Conservation (phyloP, 352 stramenopile genomes). For the Phytophthora syringae region DNA sequence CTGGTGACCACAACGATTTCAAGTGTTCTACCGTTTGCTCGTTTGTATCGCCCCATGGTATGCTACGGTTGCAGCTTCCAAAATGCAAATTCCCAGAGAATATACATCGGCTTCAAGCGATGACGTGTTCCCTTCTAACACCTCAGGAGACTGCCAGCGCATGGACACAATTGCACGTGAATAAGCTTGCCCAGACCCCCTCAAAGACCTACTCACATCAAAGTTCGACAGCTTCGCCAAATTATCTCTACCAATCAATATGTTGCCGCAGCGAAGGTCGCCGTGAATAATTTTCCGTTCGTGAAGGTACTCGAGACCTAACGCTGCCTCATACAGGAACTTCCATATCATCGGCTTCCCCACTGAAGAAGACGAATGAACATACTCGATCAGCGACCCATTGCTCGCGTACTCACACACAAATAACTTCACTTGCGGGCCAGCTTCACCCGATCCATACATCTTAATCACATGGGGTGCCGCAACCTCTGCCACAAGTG, state of each 20-base stretch:
- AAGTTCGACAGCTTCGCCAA: constrained; percentile 41
- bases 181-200: neutral
- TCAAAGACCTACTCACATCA: constrained; percentile 11
- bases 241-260: constrained; percentile 27
- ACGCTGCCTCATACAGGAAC: constrained; percentile 11
- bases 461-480: constrained; percentile 34
- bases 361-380: neutral
- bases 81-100: neutral
- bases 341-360: constrained; percentile 2
- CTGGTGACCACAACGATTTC: neutral
- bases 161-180: too few relatives aligned
- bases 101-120: too few relatives aligned
- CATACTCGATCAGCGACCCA: constrained; percentile 5
- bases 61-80: neutral
- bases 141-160: constrained; percentile 24
- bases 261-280: constrained; percentile 35
- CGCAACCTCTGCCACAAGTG: constrained; percentile 15
- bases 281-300: constrained; percentile 11
- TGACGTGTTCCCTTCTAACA: neutral
- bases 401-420: too few relatives aligned
- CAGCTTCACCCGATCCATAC: constrained; percentile 16
- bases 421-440: too few relatives aligned
- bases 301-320: constrained; percentile 17
- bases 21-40: neutral
- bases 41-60: neutral